Percentiles rank a stretch among this genome's conserved stretches.
Evolutionary conservation across 441 rosid species (phyloP).

Genomic region (Rhodomyrtus psidioides): DNA sequence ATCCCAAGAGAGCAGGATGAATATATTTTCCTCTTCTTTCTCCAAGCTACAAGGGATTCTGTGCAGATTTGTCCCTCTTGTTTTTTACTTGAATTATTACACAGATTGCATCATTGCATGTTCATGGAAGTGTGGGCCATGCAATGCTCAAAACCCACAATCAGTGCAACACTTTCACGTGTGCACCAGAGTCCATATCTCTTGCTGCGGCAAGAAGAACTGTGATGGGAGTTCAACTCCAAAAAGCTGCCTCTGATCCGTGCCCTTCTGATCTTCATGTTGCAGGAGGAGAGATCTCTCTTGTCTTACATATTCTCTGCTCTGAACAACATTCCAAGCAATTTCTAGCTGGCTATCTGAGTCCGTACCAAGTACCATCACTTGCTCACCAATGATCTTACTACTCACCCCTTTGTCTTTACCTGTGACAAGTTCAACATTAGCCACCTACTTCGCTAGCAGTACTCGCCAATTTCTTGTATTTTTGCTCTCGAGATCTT

Average conservation of each 20-base stretch:
- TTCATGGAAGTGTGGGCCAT: neutral
- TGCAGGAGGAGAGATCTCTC: neutral
- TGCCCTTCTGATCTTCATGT: neutral
- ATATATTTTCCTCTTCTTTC: neutral
- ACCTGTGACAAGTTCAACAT: conserved; percentile 19
- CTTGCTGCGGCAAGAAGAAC: neutral
- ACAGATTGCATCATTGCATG: neutral
- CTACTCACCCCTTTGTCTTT: neutral
- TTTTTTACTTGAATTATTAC: neutral
- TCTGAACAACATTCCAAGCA: conserved; percentile 30
- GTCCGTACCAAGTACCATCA: conserved; percentile 16
- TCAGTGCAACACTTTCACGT: conserved; percentile 12
- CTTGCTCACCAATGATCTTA: neutral
- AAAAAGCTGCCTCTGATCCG: neutral
- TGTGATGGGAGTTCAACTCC: conserved; percentile 2
- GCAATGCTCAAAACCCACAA: neutral
- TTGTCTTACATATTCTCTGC: conserved; percentile 2
- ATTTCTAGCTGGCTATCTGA: conserved; percentile 25
- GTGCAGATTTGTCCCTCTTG: conserved; percentile 1
- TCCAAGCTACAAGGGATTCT: conserved; percentile 8
- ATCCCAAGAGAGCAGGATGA: neutral
- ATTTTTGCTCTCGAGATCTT: neutral
- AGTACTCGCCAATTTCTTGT: neutral
- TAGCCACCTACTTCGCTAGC: neutral
- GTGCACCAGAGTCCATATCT: conserved; percentile 11